A percentile compares a stretch with the other conserved stretches of the same genome.
Evolutionary conservation across 1,139 yeast genomes (phyloP).

Genomic region (Yamadazyma friedrichii): DNA sequence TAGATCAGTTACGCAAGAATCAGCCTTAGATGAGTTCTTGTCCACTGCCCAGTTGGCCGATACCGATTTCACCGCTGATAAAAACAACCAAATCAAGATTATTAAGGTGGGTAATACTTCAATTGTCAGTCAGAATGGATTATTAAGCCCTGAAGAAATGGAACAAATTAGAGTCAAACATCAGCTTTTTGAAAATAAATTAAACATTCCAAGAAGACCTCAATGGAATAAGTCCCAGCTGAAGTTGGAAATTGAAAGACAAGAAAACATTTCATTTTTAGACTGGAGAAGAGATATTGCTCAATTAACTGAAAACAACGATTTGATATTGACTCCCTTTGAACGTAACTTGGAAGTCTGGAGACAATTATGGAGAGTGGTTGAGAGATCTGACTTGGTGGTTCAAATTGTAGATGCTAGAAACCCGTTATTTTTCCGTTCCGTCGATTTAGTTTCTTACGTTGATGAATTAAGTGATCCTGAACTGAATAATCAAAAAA

Average conservation of each 20-base stretch:
- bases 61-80: constrained; percentile 93
- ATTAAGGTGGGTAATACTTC: constrained; percentile 69
- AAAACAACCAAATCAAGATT: constrained; percentile 78
- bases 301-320: constrained; percentile 73
- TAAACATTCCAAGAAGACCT: constrained; percentile 96
- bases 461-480: constrained; percentile 69
- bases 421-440: constrained; percentile 87
- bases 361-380: constrained; percentile 98
- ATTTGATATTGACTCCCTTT: constrained; percentile 88
- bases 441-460: constrained; percentile 82
- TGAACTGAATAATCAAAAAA: constrained; percentile 49
- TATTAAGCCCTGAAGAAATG: constrained; percentile 70
- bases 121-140: constrained; percentile 42
- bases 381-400: constrained; percentile 88
- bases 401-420: constrained; percentile 99
- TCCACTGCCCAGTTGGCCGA: constrained; percentile 95
- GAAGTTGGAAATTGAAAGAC: constrained; percentile 75
- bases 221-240: constrained; percentile 74
- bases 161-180: constrained; percentile 62
- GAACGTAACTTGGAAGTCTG: constrained; percentile 97
- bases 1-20: constrained; percentile 92
- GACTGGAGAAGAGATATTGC: constrained; percentile 95
- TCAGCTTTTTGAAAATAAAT: constrained; percentile 68
- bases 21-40: constrained; percentile 89
- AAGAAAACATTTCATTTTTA: constrained; percentile 86